Conservation (phyloP, 495 filamentous ascomycete species). For the Cercophora samala region DNA sequence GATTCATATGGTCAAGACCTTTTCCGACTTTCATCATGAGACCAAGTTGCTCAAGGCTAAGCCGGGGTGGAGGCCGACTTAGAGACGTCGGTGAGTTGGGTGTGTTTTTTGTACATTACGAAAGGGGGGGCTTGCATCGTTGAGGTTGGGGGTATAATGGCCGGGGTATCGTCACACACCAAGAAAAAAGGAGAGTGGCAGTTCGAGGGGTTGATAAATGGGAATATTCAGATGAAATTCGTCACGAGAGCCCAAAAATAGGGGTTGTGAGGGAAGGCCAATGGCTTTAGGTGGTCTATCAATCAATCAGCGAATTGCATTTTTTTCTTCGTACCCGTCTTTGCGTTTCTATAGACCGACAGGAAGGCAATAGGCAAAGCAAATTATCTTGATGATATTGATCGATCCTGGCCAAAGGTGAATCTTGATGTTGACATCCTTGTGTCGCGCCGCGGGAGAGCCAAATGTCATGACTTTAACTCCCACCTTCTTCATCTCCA, state of each 20-base stretch:
- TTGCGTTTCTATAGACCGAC: background rate
- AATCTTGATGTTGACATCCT: too few relatives aligned
- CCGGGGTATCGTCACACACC: too few relatives aligned
- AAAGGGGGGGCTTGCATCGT: background rate
- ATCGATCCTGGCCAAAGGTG: background rate
- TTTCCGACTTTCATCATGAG: conserved; percentile 32
- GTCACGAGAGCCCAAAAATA: too few relatives aligned
- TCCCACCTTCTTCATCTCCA: too few relatives aligned
- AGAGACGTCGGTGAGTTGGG: background rate
- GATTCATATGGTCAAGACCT: conserved; percentile 52
- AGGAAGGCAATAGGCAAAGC: background rate
- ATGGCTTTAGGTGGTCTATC: too few relatives aligned
- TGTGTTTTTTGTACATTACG: background rate
- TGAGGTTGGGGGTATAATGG: background rate
- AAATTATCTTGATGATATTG: background rate
- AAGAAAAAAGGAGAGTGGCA: background rate
- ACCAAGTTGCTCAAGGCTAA: conserved; percentile 47
- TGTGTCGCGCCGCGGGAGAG: too few relatives aligned
- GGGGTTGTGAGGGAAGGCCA: too few relatives aligned
- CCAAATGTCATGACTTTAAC: too few relatives aligned
- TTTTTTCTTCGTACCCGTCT: background rate
- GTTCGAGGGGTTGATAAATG: too few relatives aligned
- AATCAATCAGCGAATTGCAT: background rate
- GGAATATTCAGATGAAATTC: too few relatives aligned
- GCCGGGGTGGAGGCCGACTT: background rate